Evolutionary conservation across 805 yeast genomes (phyloP).

Genomic region (Yamadazyma kitorensis): DNA sequence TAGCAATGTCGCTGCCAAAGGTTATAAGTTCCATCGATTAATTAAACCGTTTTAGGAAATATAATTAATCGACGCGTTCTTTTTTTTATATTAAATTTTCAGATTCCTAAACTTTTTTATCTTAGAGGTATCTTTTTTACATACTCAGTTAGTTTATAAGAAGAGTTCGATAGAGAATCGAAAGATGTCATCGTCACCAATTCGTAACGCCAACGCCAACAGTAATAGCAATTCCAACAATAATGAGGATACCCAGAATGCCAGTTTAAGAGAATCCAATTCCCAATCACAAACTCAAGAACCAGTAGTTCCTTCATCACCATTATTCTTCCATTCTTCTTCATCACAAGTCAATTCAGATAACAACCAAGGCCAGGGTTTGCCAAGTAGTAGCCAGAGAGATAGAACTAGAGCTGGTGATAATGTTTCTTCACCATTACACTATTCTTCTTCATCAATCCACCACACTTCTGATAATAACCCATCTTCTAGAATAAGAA

Average conservation of each 20-base stretch:
- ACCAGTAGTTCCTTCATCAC: slow-evolving; percentile 52
- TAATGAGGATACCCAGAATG: slow-evolving; percentile 13
- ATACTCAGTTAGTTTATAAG: slow-evolving; percentile 1
- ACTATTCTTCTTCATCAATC: slow-evolving; percentile 42
- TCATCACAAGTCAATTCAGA: slow-evolving; percentile 42
- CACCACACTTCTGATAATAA: slow-evolving; percentile 37
- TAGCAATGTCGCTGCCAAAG: no score
- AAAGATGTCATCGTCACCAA: slow-evolving; percentile 36
- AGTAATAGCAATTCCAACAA: no score
- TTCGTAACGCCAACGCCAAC: slow-evolving; percentile 33
- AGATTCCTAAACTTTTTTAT: neutral
- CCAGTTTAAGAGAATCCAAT: slow-evolving; percentile 26
- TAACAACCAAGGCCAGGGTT: slow-evolving; percentile 8
- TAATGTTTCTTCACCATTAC: slow-evolving; percentile 49
- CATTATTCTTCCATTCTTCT: slow-evolving; percentile 51
- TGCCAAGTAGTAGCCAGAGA: slow-evolving; percentile 15
- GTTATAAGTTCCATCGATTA: no score
- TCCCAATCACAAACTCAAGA: slow-evolving; percentile 36
- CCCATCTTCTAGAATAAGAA: slow-evolving; percentile 38
- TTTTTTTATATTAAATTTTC: neutral
- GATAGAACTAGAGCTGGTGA: slow-evolving; percentile 27
- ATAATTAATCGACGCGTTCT: slow-evolving; percentile 26
- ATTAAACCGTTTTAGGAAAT: slow-evolving; percentile 26
- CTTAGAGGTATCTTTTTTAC: slow-evolving; percentile 1
- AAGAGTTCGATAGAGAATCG: no score